phyloP scores from a whole-genome alignment of 2,329 filamentous ascomycete genomes.

The Lasiodiplodia sp. region DNA sequence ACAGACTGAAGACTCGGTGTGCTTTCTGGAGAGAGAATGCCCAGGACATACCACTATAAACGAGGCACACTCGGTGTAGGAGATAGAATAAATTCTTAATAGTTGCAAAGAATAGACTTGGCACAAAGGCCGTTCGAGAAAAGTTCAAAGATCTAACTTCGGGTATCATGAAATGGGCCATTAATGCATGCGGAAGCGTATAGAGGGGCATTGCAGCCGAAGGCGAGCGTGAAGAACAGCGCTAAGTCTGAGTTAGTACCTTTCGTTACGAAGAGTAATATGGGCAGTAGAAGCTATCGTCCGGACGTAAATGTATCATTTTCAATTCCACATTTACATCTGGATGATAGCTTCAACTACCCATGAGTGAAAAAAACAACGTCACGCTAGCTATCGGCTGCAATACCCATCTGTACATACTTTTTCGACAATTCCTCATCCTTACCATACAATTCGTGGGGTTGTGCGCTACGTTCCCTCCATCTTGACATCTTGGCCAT shows the following conservation, averaged over 20 bases:
- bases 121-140: too few species aligned
- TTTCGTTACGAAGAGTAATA: too few species aligned
- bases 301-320: too few species aligned
- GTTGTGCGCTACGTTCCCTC: neutral
- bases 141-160: neutral
- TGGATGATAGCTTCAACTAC: too few species aligned
- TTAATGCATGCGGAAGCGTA: neutral
- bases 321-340: too few species aligned
- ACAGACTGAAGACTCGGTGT: constrained; percentile 57
- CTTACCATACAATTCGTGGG: neutral
- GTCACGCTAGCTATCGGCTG: too few species aligned
- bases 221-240: too few species aligned
- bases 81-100: neutral
- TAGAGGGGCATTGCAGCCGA: too few species aligned
- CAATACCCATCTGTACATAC: neutral
- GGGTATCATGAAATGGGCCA: constrained; percentile 14
- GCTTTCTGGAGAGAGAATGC: constrained; percentile 56
- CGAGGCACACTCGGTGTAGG: neutral
- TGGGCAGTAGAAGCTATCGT: too few species aligned
- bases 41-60: constrained; percentile 5
- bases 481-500: constrained; percentile 21
- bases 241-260: too few species aligned
- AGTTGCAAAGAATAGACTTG: neutral
- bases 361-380: too few species aligned
- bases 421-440: neutral